Evolutionary conservation across 2,329 filamentous ascomycete species (phyloP), one percentile per base, ranked within the genome.

Genomic region (Fusarium miscanthi): DNA sequence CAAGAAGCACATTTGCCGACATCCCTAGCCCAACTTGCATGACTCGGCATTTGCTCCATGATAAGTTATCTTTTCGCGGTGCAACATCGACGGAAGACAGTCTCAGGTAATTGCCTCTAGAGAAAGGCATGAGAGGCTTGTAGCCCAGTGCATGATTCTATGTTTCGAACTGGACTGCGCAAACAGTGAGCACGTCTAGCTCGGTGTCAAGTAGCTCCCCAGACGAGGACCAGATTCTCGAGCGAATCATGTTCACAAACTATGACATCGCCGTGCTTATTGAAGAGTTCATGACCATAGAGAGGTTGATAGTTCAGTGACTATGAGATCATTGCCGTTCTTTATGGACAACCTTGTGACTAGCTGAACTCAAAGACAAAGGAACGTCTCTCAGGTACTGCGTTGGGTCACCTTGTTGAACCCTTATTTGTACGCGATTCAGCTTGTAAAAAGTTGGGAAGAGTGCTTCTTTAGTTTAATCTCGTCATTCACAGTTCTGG

Each of bases 11-110:
- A 57, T 27, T 61, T 66, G 38, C 60, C 45, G 64, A 66, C 41
- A 40, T 58, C 54, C 37, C 63, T 58, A 68, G 65, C 60, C 51
- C 46, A 66, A 53, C 42, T 54, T 43, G 49, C 70, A 66, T 71
- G 69, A 66, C 65, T 60, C 68, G 54, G 30, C 60, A 48, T 53
- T 56, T 61, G 61, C 48, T 74, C 37, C 40, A 43, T 45, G 72
- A 75, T 76, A 75, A 74, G 63, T 27, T 52, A 67, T 57, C 31
- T 41, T 19, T 57, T 60, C 25, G 42, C 37, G 30, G 58, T 67
- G 62, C 31, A 42, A 48, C 42, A 33, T 33, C 23, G 52, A 59
- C 40, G 43, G 53, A 54, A 51, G 42, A 48, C 30, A 21, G 19
- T 21, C 53, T 54, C 31, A 35, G 43, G 35, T 33, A 30, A 48